phyloP scores from a whole-genome alignment of 2,329 filamentous ascomycete genomes.

The Aspergillus oerlinghausenensis region DNA sequence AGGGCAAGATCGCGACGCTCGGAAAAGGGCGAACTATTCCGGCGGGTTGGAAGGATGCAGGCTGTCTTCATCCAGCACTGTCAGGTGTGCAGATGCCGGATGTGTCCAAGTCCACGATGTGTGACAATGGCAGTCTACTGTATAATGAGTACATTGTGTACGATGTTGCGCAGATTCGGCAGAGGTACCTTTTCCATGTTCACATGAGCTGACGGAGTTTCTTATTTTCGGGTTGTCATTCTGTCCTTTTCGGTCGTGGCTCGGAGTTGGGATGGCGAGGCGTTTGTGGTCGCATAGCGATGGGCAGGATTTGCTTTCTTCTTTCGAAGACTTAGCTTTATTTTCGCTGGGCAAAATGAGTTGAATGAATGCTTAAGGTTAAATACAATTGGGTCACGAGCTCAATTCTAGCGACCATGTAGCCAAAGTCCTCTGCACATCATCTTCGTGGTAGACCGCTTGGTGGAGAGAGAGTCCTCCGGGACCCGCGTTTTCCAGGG shows the following conservation, averaged over 20 bases:
- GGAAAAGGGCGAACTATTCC: conserved; percentile 65
- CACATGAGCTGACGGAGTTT: conserved; percentile 25
- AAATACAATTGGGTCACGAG: too few relatives aligned
- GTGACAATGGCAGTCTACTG: conserved; percentile 7
- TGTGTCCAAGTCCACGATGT: conserved; percentile 4
- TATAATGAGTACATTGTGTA: conserved; percentile 50
- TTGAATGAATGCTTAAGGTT: not conserved
- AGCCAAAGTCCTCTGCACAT: too few relatives aligned
- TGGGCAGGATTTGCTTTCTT: not conserved
- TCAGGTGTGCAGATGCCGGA: conserved; percentile 62
- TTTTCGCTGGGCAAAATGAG: not conserved
- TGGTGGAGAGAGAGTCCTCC: too few relatives aligned
- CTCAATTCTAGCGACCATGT: too few relatives aligned
- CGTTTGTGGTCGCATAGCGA: not conserved
- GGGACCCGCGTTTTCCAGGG: too few relatives aligned
- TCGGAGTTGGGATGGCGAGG: not conserved
- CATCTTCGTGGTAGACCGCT: too few relatives aligned
- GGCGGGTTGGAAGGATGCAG: conserved; percentile 69
- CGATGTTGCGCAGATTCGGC: conserved; percentile 45
- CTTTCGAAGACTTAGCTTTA: not conserved
- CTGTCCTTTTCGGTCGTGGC: not conserved
- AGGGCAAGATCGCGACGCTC: conserved; percentile 63
- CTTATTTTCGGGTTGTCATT: not conserved
- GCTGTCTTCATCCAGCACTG: conserved; percentile 59
- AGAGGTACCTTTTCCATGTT: conserved; percentile 43